Evolutionary conservation across 768 basidiomycete species (phyloP), one percentile per base, ranked within the genome.

Genomic region (Suillus bovinus): DNA sequence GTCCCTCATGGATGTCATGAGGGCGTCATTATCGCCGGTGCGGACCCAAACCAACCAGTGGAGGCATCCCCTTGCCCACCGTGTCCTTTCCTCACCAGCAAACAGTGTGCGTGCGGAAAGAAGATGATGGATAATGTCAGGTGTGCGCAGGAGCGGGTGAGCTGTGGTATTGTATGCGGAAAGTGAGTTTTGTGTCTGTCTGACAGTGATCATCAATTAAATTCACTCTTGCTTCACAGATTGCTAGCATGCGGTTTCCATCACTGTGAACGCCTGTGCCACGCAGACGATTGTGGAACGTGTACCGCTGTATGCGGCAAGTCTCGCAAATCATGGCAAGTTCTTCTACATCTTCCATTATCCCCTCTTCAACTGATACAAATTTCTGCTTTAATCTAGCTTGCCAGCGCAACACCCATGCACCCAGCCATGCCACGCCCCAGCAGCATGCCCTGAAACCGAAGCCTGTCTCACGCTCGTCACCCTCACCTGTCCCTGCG

Each of bases 101-200:
- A 94, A 72, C 68, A 71, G 8, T 99, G 97, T 72, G 93, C 91
- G 0, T 99, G 97, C 71, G 93, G 94, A 29, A 94, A 96, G 81
- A 90, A 87, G 70, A 76, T 76, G 41, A 81, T 99, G 4, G 82
- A 80, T 50, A 93, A 98, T 69, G 82, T 95, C 13, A 80, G 86
- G 39, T 99, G 97, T 72, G 92, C 94, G 2, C 85, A 91, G 69
- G 90, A 83, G 67, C 75, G 74, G 14, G 89, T 99, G 7, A 88
- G 84, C 0, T 99, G 97, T 71, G 97, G 96, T 9, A 83, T 79
- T 29, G 74, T 81, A 3, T 99, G 97, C 72, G 90, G 88, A 64
- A 88, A 88, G 84, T 88, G 62, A 66, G 86, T 78, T 17, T 20
- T 57, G 36, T 24, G 8, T 39, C 52, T n/a, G 4, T 59, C 24